phyloP scores from a whole-genome alignment of 257 asterid species.

The Phtheirospermum japonicum region DNA sequence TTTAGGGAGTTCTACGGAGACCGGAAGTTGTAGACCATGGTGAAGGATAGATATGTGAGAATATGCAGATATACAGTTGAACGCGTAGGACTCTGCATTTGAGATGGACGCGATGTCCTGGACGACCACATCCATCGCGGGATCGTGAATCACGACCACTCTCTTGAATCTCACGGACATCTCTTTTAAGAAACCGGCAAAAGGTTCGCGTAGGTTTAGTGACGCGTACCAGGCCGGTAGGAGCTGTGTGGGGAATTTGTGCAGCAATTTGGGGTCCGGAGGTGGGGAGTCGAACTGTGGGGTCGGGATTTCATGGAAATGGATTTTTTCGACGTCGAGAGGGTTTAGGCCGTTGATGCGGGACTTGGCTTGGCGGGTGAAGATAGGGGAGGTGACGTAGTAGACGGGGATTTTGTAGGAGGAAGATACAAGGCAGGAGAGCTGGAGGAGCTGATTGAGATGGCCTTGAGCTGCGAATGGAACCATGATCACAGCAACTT shows the following conservation, averaged over 20 bases:
- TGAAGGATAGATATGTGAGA: background rate
- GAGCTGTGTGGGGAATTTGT: too few species aligned
- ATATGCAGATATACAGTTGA: constrained; percentile 34
- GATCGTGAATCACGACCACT: constrained; percentile 52
- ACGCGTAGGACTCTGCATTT: constrained; percentile 53
- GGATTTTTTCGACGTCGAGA: too few species aligned
- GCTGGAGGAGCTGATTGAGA: constrained; percentile 47
- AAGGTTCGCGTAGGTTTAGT: too few species aligned
- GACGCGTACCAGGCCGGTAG: too few species aligned
- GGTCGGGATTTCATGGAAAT: constrained; percentile 42
- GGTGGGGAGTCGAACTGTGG: constrained; percentile 41
- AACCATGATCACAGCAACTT: too few species aligned
- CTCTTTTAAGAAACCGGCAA: too few species aligned
- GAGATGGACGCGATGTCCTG: constrained; percentile 41
- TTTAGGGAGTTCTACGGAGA: background rate
- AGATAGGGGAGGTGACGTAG: constrained; percentile 38
- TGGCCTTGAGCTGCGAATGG: too few species aligned
- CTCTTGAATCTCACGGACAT: too few species aligned
- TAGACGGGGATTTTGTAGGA: constrained; percentile 31
- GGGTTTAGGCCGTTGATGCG: constrained; percentile 33
- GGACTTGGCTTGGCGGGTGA: constrained; percentile 44
- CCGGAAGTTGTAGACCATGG: background rate
- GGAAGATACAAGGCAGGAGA: constrained; percentile 39
- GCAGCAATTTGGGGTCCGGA: constrained; percentile 48
- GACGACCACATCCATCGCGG: constrained; percentile 37